Evolutionary conservation across 2,329 filamentous ascomycete genomes (phyloP), one percentile per base, ranked within the genome.

Genomic region (Ceratocystis huliohia): DNA sequence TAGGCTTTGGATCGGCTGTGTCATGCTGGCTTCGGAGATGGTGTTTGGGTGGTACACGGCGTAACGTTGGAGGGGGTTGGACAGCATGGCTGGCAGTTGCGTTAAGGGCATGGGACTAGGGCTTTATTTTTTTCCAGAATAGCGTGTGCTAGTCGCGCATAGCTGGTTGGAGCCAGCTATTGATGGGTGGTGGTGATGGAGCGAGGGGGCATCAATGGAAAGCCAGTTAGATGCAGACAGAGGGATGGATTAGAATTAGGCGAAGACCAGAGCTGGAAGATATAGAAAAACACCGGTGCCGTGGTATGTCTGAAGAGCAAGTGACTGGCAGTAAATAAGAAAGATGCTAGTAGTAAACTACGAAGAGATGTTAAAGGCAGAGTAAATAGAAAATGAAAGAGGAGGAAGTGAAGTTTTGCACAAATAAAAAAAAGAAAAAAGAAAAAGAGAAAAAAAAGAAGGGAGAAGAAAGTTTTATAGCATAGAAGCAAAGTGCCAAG

Each of bases 41-140:
- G 67, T 82, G 82, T 68, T 83, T 80, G 78, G 78, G 71, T 84
- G 81, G 73, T 85, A 86, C 66, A 82, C 79, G 22, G 83, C 84
- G 70, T 84, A 85, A 56, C 83, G 82, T 71, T 85, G 83, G 46
- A 85, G 79, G 66, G 83, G 84, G 72, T 85, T 86, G 67, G 83
- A 85, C 73, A 86, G 74, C 84, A 86, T 86, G 66, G 76, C 80
- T 37, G 77, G 20, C 37, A 63, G 30, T 69, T 46, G 20, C 30
- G 20, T 45, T 6, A 37, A 46, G 28, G 17, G 17, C 7, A 44
- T 30, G 30, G 22, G 25, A 46, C 25, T 15, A 8, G 20, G 17
- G 20, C 17, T 37, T 59, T 41, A 5, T 15, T 41, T 41, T 41
- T 10, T 41, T 41, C 10, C 53, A 57, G 20, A 22, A 28, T 15